Conservation (phyloP, 1,284 basidiomycete genomes). For the Ceratobasidium sp. region DNA sequence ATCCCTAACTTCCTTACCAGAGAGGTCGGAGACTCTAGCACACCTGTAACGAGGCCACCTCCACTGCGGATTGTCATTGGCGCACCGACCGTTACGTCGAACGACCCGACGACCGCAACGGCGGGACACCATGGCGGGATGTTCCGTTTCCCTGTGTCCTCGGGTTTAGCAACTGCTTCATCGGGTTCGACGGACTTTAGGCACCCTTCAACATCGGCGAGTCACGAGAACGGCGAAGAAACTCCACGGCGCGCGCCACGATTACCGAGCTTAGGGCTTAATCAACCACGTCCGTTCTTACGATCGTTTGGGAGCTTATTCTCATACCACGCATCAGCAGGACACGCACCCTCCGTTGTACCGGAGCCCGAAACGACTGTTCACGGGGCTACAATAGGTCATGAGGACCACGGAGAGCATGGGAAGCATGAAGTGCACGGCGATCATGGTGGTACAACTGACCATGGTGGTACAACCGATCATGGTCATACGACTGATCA, state of each 20-base stretch:
- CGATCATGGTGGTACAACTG: too few relatives aligned
- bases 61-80: constrained; percentile 26
- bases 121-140: constrained; percentile 16
- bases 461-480: too few relatives aligned
- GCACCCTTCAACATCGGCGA: constrained; percentile 16
- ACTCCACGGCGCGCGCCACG: constrained; percentile 31
- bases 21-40: constrained; percentile 11
- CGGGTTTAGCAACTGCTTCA: constrained; percentile 24
- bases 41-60: constrained; percentile 19
- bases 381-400: too few relatives aligned
- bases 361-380: neutral
- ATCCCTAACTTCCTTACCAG: constrained; percentile 8
- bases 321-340: constrained; percentile 34
- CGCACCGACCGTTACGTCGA: neutral
- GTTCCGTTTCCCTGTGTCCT: constrained; percentile 21
- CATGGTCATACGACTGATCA: neutral
- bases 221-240: neutral
- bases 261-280: constrained; percentile 39
- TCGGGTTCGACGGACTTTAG: constrained; percentile 36
- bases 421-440: too few relatives aligned
- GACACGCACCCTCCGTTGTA: constrained; percentile 16
- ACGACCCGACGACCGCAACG: constrained; percentile 32
- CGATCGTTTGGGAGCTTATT: constrained; percentile 37
- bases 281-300: constrained; percentile 41
- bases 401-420: neutral